Base-by-base conservation (phyloP, 2,329 filamentous ascomycete genomes). In the Didymella glomerata region DNA sequence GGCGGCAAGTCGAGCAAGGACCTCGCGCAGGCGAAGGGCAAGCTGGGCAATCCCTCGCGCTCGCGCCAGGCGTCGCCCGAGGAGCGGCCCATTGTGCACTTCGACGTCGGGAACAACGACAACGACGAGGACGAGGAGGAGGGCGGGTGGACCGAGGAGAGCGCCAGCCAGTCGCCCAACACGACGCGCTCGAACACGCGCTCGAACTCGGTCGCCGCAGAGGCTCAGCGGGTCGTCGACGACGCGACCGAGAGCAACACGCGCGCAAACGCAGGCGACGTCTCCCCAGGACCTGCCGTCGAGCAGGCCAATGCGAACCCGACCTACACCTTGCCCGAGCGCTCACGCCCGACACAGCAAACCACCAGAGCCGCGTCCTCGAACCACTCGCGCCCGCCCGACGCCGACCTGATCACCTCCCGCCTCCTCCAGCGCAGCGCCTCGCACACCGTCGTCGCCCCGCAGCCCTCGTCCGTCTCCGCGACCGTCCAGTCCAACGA, bases 341-440 rank as follows among this genome's bases (percentile, higher is more conserved):
- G 74, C 51, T 64, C 70, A 13, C 68, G 63, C 49, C 58, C 47
- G 24, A 50, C 65, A 25, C 65, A 65, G 20, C 66, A 68, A 20
- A 57, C 69, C 13, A 78, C 74, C 62, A 74, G 73, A 18, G 64
- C 69, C 42, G 70, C 63, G 59, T 69, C 74, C 28, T 69, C 75
- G 50, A 68, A 73, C 32, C 71, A 77, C 52, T 74, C 75, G 30
- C 66, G 74, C 32, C 74, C 74, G 24, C 76, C 78, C 34, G 87
- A 88, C 68, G 88, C 86, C 60, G 85, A 88, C 67, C 86, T 88
- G 61, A 84, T 91, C 50, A 91, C 89, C 7, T 88, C 88, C 28
- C 83, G 88, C 58, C 77, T 91, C 36, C 81, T 92, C 2, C 85
- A 89, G 69, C 84, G 89, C 65, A 86, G 82, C 10, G 83, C 86